Percentiles rank a stretch among this genome's conserved stretches.
Evolutionary conservation across 1,284 basidiomycete genomes (phyloP).

Genomic region (Heterobasidion parviporum): DNA sequence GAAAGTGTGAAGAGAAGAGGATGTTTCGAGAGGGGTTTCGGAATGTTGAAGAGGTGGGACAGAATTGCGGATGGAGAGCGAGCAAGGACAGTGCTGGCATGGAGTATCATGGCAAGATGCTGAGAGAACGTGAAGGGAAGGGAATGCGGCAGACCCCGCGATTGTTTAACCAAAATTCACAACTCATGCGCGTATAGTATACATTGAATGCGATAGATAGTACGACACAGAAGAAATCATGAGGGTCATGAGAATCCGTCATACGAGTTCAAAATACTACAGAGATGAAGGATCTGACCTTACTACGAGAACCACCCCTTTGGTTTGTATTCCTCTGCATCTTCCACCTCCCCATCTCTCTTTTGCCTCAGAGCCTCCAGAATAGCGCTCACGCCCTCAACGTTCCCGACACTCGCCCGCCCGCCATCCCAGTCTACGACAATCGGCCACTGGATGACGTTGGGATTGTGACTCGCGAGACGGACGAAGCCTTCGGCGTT

Average conservation of each 20-base stretch:
- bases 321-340: constrained; percentile 33
- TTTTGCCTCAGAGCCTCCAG: constrained; percentile 54
- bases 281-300: neutral
- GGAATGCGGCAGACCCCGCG: no score
- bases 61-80: constrained; percentile 29
- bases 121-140: no score
- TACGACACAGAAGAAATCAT: no score
- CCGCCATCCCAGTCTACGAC: constrained; percentile 76
- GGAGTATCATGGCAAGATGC: constrained; percentile 12
- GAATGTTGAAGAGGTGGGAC: constrained; percentile 25
- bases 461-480: constrained; percentile 46
- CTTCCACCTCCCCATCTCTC: constrained; percentile 50
- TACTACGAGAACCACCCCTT: constrained; percentile 39
- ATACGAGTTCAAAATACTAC: neutral
- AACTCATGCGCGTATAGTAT: no score
- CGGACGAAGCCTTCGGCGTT: constrained; percentile 35
- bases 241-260: no score
- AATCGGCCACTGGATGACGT: constrained; percentile 64
- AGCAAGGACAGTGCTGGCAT: constrained; percentile 31
- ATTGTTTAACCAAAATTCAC: no score
- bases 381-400: constrained; percentile 58
- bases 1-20: constrained; percentile 40
- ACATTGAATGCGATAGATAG: no score
- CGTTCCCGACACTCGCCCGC: constrained; percentile 51
- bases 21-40: constrained; percentile 23